These are phyloP conservation scores for Xerocomellus chrysenteron DNA, from an alignment of 768 basidiomycete genomes.

Conservation along the genomic window DNA sequence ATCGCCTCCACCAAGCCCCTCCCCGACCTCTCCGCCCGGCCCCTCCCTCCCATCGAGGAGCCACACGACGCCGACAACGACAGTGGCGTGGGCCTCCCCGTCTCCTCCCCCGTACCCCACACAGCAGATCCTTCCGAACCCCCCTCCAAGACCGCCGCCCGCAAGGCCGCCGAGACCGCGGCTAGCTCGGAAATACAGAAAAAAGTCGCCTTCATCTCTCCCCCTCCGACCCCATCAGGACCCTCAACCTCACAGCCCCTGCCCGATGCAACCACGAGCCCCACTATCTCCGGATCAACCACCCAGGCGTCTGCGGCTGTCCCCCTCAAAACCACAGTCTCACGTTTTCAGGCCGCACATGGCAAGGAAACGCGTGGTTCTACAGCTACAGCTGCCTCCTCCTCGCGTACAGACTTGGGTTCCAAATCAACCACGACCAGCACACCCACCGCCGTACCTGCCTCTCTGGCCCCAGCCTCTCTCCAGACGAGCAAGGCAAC, in stretches of 20 bases:
- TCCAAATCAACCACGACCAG: constrained; percentile 43
- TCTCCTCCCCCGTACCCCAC: constrained; percentile 31
- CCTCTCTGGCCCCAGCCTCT: constrained; percentile 58
- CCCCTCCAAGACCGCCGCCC: constrained; percentile 32
- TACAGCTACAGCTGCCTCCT: constrained; percentile 57
- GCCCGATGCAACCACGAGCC: constrained; percentile 44
- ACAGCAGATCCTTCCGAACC: constrained; percentile 20
- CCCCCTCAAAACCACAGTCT: constrained; percentile 62
- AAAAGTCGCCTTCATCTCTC: constrained; percentile 87
- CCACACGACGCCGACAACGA: constrained; percentile 36
- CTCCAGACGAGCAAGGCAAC: constrained; percentile 53
- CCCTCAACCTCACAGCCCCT: constrained; percentile 49
- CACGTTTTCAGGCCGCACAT: constrained; percentile 75
- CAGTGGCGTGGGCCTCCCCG: constrained; percentile 37
- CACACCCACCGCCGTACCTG: constrained; percentile 52
- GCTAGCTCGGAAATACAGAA: constrained; percentile 57
- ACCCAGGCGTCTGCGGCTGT: constrained; percentile 29
- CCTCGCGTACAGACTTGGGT: constrained; percentile 61
- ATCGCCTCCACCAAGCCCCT: constrained; percentile 65
- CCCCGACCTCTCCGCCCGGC: constrained; percentile 58
- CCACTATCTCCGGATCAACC: constrained; percentile 32
- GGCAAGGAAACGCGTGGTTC: constrained; percentile 68
- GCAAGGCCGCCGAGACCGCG: constrained; percentile 39
- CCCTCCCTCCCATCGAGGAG: constrained; percentile 48
- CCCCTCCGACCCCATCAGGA: constrained; percentile 65